phyloP scores from a whole-genome alignment of 768 basidiomycete genomes.

The Austroboletus festivus region DNA sequence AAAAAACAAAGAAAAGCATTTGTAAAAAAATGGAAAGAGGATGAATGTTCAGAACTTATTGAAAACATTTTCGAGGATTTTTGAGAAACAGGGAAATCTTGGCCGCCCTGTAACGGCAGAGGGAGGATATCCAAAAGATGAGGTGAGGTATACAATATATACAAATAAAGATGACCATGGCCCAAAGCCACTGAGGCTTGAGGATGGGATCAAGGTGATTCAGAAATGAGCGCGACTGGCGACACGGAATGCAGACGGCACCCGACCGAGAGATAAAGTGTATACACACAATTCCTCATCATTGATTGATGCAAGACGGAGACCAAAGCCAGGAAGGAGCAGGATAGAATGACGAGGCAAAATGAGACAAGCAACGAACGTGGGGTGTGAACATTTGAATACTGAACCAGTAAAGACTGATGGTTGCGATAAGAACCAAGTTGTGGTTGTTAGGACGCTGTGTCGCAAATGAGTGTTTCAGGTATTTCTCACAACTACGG shows the following conservation, averaged over 20 bases:
- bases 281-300: slow-evolving; percentile 36
- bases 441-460: no score
- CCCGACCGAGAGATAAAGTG: slow-evolving; percentile 11
- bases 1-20: no score
- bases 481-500: neutral
- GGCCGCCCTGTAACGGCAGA: no score
- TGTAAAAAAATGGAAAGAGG: no score
- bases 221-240: slow-evolving; percentile 4
- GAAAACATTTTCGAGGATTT: no score
- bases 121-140: no score
- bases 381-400: slow-evolving; percentile 11
- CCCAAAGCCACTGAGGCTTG: neutral
- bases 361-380: neutral
- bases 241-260: slow-evolving; percentile 10
- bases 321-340: slow-evolving; percentile 16
- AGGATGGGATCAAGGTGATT: neutral
- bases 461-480: no score
- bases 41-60: no score
- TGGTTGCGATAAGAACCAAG: no score
- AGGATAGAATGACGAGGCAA: neutral
- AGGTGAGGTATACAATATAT: slow-evolving; percentile 15
- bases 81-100: neutral
- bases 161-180: slow-evolving; percentile 18
- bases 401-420: slow-evolving; percentile 23
- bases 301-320: slow-evolving; percentile 17